phyloP scores from a whole-genome alignment of 331 rosid species.

The Malus hybrid region DNA sequence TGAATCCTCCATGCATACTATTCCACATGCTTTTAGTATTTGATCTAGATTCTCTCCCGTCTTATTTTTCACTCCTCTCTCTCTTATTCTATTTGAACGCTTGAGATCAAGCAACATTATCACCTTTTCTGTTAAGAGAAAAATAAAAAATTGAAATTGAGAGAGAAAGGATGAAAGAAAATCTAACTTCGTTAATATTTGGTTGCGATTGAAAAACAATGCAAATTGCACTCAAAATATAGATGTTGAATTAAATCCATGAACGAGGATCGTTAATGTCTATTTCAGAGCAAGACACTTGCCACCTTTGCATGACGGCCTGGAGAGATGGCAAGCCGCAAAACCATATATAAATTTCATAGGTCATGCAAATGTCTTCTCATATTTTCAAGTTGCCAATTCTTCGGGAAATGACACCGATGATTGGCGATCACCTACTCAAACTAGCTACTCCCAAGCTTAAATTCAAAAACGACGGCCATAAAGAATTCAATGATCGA shows the following conservation, averaged over 20 bases:
- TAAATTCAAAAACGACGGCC: background rate
- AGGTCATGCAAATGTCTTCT: background rate
- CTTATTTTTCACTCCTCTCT: accelerated
- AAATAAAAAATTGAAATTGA: too few relatives aligned
- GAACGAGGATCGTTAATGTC: background rate
- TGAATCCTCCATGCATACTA: background rate
- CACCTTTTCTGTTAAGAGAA: too few relatives aligned
- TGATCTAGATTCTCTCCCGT: too few relatives aligned
- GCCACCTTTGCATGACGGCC: background rate
- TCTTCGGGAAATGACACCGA: background rate
- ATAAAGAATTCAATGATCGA: background rate
- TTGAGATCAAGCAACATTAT: too few relatives aligned
- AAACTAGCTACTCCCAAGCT: background rate
- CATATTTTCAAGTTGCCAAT: background rate
- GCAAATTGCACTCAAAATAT: background rate
- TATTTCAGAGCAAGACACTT: background rate
- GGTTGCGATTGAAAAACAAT: background rate
- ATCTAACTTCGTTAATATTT: too few relatives aligned
- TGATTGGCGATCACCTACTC: background rate
- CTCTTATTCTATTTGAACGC: too few relatives aligned
- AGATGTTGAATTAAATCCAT: background rate
- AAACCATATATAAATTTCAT: background rate
- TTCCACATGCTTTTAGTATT: too few relatives aligned
- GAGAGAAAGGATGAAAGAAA: too few relatives aligned
- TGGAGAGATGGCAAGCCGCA: background rate